These are phyloP conservation scores for Aspergillus tamarii DNA, from an alignment of 2,329 filamentous ascomycete genomes.

Conservation along the genomic window DNA sequence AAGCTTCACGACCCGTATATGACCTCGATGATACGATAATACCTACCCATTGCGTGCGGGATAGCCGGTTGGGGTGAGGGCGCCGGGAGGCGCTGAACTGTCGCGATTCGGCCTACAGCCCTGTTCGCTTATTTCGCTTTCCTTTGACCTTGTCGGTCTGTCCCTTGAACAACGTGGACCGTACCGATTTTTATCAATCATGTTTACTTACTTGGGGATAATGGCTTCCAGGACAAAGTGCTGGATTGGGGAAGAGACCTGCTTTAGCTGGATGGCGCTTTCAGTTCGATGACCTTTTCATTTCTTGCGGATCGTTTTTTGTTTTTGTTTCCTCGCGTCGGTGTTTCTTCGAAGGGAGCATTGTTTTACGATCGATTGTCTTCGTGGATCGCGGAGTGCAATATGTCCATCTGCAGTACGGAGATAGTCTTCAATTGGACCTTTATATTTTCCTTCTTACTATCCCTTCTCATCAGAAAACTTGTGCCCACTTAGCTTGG, in stretches of 20 bases:
- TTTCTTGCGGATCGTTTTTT: neutral
- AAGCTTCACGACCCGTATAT: slow-evolving; percentile 23
- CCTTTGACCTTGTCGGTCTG: neutral
- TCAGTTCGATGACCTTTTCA: slow-evolving; percentile 1
- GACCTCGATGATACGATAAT: slow-evolving; percentile 28
- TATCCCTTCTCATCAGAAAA: neutral
- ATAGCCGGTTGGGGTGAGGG: neutral
- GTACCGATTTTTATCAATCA: neutral
- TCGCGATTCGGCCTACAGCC: neutral
- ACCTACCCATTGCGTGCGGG: slow-evolving; percentile 14
- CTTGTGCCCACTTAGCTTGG: neutral
- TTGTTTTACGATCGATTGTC: neutral
- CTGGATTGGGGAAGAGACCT: neutral
- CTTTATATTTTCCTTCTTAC: neutral
- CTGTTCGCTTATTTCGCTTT: neutral
- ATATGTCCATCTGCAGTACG: neutral
- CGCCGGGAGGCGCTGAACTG: slow-evolving; percentile 3
- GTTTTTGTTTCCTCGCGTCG: neutral
- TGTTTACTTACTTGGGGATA: neutral
- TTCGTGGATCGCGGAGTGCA: neutral
- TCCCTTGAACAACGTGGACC: neutral
- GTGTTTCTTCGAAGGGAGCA: neutral
- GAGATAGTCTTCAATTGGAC: neutral
- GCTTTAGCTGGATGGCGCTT: neutral
- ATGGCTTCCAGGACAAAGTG: neutral